Evolutionary conservation across 306 rosid species (phyloP).

Genomic region (Castanea mollissima): DNA sequence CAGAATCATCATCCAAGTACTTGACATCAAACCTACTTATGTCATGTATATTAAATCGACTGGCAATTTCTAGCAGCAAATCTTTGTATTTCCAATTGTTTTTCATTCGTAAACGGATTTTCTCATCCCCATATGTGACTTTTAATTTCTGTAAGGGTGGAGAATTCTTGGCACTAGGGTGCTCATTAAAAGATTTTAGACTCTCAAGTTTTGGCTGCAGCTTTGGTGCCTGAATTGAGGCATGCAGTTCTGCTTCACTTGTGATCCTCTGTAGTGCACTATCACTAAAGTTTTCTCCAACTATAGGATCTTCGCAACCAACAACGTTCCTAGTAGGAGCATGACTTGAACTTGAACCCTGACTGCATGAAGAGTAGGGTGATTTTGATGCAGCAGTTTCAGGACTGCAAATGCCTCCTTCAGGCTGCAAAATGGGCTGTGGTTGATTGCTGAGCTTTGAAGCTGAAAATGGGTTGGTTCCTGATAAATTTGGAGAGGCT

Average conservation of each 20-base stretch:
- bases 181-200: slow-evolving; percentile 55
- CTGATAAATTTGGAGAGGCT: slow-evolving; percentile 61
- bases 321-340: slow-evolving; percentile 23
- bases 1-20: slow-evolving; percentile 91
- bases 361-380: slow-evolving; percentile 63
- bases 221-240: slow-evolving; percentile 26
- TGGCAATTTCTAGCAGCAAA: slow-evolving; percentile 60
- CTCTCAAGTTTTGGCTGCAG: slow-evolving; percentile 58
- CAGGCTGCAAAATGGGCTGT: slow-evolving; percentile 38
- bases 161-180: slow-evolving; percentile 21
- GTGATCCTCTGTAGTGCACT: slow-evolving; percentile 56
- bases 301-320: slow-evolving; percentile 36
- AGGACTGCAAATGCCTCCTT: slow-evolving; percentile 40
- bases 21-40: slow-evolving; percentile 60
- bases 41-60: slow-evolving; percentile 59
- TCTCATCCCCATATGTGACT: slow-evolving; percentile 73
- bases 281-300: slow-evolving; percentile 37
- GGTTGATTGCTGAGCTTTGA: slow-evolving; percentile 48
- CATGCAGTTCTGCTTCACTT: slow-evolving; percentile 68
- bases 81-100: slow-evolving; percentile 45
- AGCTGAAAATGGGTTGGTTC: slow-evolving; percentile 47
- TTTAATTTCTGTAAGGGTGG: slow-evolving; percentile 40
- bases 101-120: slow-evolving; percentile 68
- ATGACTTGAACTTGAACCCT: slow-evolving; percentile 75
- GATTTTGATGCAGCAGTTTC: slow-evolving; percentile 61